Evolutionary conservation across 345 rosid species (phyloP).

Genomic region (Microcos paniculata): DNA sequence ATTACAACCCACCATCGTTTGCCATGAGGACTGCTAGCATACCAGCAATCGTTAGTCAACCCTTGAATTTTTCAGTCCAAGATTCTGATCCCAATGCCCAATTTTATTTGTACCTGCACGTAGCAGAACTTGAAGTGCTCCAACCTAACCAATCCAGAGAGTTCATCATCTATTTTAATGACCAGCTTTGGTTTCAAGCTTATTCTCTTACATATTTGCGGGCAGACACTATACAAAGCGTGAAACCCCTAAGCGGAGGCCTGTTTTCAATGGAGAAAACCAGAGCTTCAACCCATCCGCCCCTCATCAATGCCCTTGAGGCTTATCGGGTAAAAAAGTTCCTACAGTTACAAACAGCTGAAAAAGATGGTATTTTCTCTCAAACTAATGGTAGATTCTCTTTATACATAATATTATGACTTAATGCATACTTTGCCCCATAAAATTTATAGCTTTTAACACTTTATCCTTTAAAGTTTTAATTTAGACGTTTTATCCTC

Average conservation of each 20-base stretch:
- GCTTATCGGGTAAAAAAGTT: neutral
- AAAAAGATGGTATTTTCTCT: conserved; percentile 3
- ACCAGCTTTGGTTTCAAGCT: neutral
- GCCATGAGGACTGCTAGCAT: conserved; percentile 29
- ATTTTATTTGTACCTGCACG: too few species aligned
- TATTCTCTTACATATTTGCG: conserved; percentile 4
- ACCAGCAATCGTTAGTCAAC: conserved; percentile 4
- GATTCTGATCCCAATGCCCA: too few species aligned
- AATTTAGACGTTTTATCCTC: too few species aligned
- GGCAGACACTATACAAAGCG: neutral
- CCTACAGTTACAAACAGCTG: neutral
- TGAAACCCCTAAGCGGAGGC: neutral
- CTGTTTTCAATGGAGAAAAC: neutral
- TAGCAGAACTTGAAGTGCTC: too few species aligned
- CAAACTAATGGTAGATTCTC: neutral
- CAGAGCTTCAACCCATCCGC: neutral
- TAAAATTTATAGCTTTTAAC: too few species aligned
- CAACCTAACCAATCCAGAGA: too few species aligned
- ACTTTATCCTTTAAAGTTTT: too few species aligned
- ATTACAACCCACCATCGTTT: neutral
- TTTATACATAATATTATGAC: neutral
- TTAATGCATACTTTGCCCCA: too few species aligned
- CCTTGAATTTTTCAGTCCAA: conserved; percentile 5
- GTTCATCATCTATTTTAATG: neutral
- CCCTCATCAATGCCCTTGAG: conserved; percentile 5